Conservation (phyloP, 75 land plant genomes). For the Larix kaempferi region DNA sequence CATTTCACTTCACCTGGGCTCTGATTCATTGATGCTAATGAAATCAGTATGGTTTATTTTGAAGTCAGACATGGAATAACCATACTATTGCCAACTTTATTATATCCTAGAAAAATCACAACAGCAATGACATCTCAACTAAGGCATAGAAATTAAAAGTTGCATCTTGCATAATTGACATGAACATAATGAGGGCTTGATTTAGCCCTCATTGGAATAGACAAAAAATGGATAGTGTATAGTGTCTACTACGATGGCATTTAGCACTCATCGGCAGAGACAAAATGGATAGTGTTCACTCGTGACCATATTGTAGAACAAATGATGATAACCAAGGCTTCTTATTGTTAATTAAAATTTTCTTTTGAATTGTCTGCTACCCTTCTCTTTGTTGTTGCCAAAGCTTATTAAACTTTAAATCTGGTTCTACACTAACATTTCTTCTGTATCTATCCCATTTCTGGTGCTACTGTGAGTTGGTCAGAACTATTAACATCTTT, state of each 20-base stretch:
- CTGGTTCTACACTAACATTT: no score
- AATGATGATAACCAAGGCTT: not conserved
- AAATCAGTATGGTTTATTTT: not conserved
- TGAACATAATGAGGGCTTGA: not conserved
- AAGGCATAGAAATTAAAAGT: no score
- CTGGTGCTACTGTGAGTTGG: no score
- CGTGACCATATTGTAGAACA: not conserved
- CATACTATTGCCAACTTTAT: not conserved
- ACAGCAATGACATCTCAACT: not conserved
- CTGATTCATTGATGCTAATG: not conserved
- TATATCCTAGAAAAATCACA: not conserved
- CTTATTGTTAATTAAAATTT: not conserved
- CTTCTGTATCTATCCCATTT: no score
- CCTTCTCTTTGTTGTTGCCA: not conserved
- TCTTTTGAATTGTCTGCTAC: not conserved
- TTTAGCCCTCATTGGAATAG: not conserved
- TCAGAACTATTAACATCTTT: no score
- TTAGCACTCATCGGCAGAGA: not conserved
- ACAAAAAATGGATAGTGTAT: no score
- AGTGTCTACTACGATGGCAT: not conserved
- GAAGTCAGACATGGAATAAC: not conserved
- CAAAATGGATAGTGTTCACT: not conserved
- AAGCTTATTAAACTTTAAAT: not conserved
- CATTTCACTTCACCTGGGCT: not conserved
- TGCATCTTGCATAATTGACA: not conserved